phyloP scores from a whole-genome alignment of 176 grass and related monocot genomes.

The Lolium rigidum region DNA sequence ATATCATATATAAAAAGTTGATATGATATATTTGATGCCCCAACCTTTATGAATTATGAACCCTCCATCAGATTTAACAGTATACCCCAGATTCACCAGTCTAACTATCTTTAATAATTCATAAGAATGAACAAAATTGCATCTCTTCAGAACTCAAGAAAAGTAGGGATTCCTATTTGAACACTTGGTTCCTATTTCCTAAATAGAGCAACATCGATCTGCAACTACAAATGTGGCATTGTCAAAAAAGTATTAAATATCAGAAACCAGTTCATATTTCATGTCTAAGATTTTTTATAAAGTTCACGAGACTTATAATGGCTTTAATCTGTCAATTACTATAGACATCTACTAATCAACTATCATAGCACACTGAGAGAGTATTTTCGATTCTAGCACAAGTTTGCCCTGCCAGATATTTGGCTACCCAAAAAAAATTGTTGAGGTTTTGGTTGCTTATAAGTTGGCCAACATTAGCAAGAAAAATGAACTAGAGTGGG shows the following conservation, averaged over 20 bases:
- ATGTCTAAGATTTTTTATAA: conserved; percentile 12
- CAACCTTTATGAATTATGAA: conserved; percentile 17
- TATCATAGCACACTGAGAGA: not conserved
- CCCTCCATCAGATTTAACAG: not conserved
- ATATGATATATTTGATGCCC: conserved; percentile 1
- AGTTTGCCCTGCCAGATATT: not conserved
- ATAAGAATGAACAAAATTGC: not conserved
- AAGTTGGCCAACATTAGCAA: not conserved
- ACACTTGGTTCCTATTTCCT: not conserved
- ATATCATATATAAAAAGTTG: not conserved
- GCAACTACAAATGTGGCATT: too few relatives aligned
- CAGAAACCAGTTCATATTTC: not conserved
- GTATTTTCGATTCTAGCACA: not conserved
- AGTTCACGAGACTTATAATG: not conserved
- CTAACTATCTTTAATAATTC: not conserved
- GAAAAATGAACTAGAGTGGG: not conserved
- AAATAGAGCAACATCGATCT: not conserved
- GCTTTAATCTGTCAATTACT: not conserved
- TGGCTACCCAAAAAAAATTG: not conserved
- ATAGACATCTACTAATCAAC: not conserved
- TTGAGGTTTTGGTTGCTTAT: not conserved
- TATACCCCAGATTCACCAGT: conserved; percentile 26
- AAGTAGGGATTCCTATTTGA: conserved; percentile 16
- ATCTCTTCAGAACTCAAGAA: conserved; percentile 8
- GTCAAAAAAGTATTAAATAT: conserved; percentile 6